Evolutionary conservation across 306 rosid genomes (phyloP).

Genomic region (Castanospermum australe): DNA sequence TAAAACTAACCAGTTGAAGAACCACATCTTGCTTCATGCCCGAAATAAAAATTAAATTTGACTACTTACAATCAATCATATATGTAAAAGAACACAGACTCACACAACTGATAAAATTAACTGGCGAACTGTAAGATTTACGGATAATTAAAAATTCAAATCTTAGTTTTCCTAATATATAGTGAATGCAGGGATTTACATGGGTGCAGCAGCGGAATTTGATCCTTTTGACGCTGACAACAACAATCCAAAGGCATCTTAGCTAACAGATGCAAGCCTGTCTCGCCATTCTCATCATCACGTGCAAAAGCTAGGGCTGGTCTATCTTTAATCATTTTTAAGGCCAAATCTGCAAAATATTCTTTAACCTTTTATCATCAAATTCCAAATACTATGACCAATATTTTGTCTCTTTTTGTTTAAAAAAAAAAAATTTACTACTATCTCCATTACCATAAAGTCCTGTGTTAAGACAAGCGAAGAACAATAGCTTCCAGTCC

Average conservation of each 20-base stretch:
- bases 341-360: conserved; percentile 25
- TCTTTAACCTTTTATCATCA: too few species aligned
- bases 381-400: too few species aligned
- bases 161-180: neutral
- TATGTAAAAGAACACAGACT: neutral
- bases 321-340: neutral
- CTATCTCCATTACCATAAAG: too few species aligned
- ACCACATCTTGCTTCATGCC: conserved; percentile 5
- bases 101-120: neutral
- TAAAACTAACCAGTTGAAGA: conserved; percentile 22
- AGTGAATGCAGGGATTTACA: conserved; percentile 6
- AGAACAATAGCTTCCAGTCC: conserved; percentile 18
- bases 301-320: neutral
- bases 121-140: neutral
- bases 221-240: neutral
- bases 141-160: neutral
- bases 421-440: too few species aligned
- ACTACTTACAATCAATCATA: neutral
- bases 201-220: neutral
- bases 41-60: neutral
- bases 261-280: conserved; percentile 37
- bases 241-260: conserved; percentile 1
- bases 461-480: conserved; percentile 25
- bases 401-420: too few species aligned
- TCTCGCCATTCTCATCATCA: neutral